Conservation (phyloP, 108 stramenopile genomes). For the Nitzschia palea region DNA sequence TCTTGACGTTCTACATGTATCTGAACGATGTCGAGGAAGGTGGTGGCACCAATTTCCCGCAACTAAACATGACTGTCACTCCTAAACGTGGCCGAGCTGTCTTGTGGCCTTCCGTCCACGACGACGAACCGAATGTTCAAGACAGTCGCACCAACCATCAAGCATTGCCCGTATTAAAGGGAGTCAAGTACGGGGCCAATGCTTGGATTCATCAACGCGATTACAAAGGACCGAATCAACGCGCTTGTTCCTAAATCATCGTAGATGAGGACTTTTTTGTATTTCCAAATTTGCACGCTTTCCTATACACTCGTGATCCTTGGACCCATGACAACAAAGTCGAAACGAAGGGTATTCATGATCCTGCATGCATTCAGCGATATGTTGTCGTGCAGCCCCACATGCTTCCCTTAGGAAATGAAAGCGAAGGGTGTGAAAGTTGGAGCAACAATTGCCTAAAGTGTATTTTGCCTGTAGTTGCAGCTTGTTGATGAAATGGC, state of each 20-base stretch:
- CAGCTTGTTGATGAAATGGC: conserved; percentile 25
- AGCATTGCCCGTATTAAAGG: conserved; percentile 76
- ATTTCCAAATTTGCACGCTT: neutral
- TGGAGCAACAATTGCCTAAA: conserved; percentile 56
- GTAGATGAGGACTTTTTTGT: no score
- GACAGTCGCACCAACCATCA: conserved; percentile 79
- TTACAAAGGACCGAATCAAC: conserved; percentile 37
- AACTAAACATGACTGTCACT: conserved; percentile 54
- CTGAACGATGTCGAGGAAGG: conserved; percentile 86
- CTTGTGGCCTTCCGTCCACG: conserved; percentile 78
- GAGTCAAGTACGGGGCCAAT: conserved; percentile 87
- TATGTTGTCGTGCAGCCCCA: conserved; percentile 27
- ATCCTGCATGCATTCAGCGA: conserved; percentile 44
- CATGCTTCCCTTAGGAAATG: conserved; percentile 49
- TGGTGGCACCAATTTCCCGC: conserved; percentile 83
- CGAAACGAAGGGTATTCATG: conserved; percentile 40
- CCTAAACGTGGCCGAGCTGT: conserved; percentile 75
- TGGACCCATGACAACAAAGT: conserved; percentile 43
- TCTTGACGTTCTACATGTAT: conserved; percentile 73
- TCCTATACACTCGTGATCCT: conserved; percentile 25
- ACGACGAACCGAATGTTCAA: conserved; percentile 53
- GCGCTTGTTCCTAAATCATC: conserved; percentile 6
- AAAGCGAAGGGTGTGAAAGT: conserved; percentile 39
- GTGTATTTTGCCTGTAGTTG: conserved; percentile 32
- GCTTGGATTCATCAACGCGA: conserved; percentile 87